Evolutionary conservation across 495 filamentous ascomycete genomes (phyloP), one percentile per base, ranked within the genome.

Genomic region (Aspergillus homomorphus): DNA sequence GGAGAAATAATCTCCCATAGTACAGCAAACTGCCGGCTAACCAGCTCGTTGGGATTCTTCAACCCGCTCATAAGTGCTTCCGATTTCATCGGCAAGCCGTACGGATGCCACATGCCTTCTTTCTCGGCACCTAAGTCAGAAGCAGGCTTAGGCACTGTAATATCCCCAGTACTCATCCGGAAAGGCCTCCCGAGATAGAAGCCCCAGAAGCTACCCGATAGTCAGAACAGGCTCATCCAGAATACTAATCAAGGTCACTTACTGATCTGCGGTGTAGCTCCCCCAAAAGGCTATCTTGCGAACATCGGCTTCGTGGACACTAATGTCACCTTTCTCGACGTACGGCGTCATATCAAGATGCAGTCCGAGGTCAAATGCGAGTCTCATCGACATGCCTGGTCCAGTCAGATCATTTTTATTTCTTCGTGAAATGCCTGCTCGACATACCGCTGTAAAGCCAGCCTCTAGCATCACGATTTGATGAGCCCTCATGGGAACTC

Each of bases 1-100:
- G 78, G 78, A 14, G 76, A 75, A 9, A 81, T 74, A 54, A 78
- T 77, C 54, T 80, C 79, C 75, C 77, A 81, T 0, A 81, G 59
- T 30, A 77, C 61, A 3, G 73, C 76, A 52, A 79, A 77, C 54
- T 80, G 76, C 20, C 72, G 70, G 45, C 70, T 74, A 19, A 80
- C 73, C 21, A 78, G 57, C 33, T 79, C 76, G 22, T 66, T 71
- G 0, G 72, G 71, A 51, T 75, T 74, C n/a, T 60, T 68, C 44
- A 78, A 51, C 6, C 65, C 68, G 8, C 41, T 54, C 12, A 62
- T 60, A 3, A 69, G 42, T 19, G 59, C 54, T 3, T 56, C 62
- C 3, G 67, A 59, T 2, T 62, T 57, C 6, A 48, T 22, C 42
- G 70, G 64, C n/a, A 76, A 65, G 1, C 76, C 77, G 59, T 80